Evolutionary conservation across 352 stramenopile genomes (phyloP).

Genomic region (Hyaloperonospora brassicae): DNA sequence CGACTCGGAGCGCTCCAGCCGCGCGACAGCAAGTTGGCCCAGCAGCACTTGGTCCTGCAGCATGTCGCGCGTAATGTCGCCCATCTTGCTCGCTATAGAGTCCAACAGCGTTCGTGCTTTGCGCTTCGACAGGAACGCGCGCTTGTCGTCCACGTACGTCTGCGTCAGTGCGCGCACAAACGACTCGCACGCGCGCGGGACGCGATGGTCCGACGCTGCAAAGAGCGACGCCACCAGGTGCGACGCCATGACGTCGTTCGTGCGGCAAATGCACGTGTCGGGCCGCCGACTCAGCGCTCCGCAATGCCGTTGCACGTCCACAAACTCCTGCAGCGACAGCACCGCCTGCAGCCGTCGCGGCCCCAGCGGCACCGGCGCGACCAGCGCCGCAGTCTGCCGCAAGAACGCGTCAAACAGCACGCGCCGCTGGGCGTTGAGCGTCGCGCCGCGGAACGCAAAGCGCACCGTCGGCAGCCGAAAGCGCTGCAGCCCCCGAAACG

Average conservation of each 20-base stretch:
- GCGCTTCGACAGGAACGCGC: slow-evolving; percentile 29
- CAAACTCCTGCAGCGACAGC: slow-evolving; percentile 49
- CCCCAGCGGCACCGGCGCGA: slow-evolving; percentile 45
- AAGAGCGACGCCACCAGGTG: slow-evolving; percentile 46
- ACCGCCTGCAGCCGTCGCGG: slow-evolving; percentile 44
- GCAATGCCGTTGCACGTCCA: slow-evolving; percentile 39
- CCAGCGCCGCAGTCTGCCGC: slow-evolving; percentile 49
- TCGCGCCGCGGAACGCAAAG: slow-evolving; percentile 41
- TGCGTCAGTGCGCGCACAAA: slow-evolving; percentile 35
- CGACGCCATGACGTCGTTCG: slow-evolving; percentile 33
- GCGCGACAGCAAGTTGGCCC: slow-evolving; percentile 25
- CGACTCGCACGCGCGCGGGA: slow-evolving; percentile 26
- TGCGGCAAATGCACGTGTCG: slow-evolving; percentile 33
- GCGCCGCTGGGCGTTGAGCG: slow-evolving; percentile 41
- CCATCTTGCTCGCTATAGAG: slow-evolving; percentile 44
- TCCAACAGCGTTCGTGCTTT: slow-evolving; percentile 44
- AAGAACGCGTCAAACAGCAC: slow-evolving; percentile 68
- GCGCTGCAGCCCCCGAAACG: slow-evolving; percentile 37
- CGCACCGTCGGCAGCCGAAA: slow-evolving; percentile 49
- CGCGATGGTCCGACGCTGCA: slow-evolving; percentile 20
- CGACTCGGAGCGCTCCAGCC: slow-evolving; percentile 29
- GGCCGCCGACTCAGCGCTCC: slow-evolving; percentile 33
- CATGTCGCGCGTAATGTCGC: slow-evolving; percentile 41
- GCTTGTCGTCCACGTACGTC: slow-evolving; percentile 35
- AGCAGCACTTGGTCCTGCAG: slow-evolving; percentile 36